Base-by-base conservation (phyloP, 208 protist species). In the Acanthamoeba culbertsoni region DNA sequence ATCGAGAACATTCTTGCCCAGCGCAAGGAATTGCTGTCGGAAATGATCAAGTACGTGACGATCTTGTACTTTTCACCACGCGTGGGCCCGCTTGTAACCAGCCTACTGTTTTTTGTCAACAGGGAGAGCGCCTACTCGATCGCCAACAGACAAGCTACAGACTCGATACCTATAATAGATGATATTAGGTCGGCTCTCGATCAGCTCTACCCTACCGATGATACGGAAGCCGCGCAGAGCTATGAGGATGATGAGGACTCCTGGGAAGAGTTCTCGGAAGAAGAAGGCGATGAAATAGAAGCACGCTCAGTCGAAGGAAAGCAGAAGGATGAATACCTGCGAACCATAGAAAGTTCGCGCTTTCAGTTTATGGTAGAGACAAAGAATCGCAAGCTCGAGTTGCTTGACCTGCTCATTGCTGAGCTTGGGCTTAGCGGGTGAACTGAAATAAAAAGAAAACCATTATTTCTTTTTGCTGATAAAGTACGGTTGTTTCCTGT, bases 91-190 rank as follows among this genome's bases (percentile, higher is more conserved):
- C 12, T 16, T 59, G 51, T 59, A 26, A n/a, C n/a, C n/a, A 28
- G 51, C n/a, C 20, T 59, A 26, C 51, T 16, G 51, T 23, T 57
- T 8, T 12, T n/a, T 40, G 62, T 37, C 62, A n/a, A n/a, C 28
- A 84, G 43, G 31, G 73, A 84, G 73, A 84, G 73, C 33, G 73
- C 73, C 16, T 84, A 55, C 31, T 53, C 73, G 31, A 84, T 84
- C 43, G 43, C 35, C 42, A 53, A 84, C 33, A 55, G 73, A 28
- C 73, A 84, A 42, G 73, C 73, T 10, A 84, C 73, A 28, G 73
- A 84, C 73, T 45, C n/a, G 16, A 53, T 84, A 51, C 73, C 73
- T 55, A 84, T 84, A 28, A 28, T 84, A 26, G 73, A 84, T 28
- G 73, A 84, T 28, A 84, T 84, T 53, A 12, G 62, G 12, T 73